These are phyloP conservation scores for Ophiosphaerella narmari DNA, from an alignment of 2,329 filamentous ascomycete genomes.

Conservation along the genomic window DNA sequence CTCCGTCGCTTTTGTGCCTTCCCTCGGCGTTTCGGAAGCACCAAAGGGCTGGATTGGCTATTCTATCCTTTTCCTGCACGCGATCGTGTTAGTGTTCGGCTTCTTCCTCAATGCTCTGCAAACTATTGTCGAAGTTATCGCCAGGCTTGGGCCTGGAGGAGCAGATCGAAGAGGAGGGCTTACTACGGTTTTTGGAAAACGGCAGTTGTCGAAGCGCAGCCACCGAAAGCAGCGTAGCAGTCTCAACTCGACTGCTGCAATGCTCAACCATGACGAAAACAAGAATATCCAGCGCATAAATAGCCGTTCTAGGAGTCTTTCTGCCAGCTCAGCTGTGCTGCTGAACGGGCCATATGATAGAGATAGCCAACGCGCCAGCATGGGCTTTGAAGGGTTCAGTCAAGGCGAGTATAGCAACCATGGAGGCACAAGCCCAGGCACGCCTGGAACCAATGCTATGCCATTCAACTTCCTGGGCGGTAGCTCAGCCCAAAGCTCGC, in stretches of 20 bases:
- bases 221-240: slow-evolving; percentile 73
- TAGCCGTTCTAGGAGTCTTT: slow-evolving; percentile 62
- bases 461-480: slow-evolving; percentile 71
- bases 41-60: slow-evolving; percentile 96
- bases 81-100: slow-evolving; percentile 80
- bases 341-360: slow-evolving; percentile 55
- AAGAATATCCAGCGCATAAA: slow-evolving; percentile 63
- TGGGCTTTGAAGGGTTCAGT: slow-evolving; percentile 59
- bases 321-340: slow-evolving; percentile 65
- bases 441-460: slow-evolving; percentile 73
- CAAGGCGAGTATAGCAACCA: slow-evolving; percentile 52
- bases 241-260: slow-evolving; percentile 79
- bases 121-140: slow-evolving; percentile 85
- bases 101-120: slow-evolving; percentile 93
- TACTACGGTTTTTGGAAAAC: slow-evolving; percentile 84
- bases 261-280: slow-evolving; percentile 72
- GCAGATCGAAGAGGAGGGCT: slow-evolving; percentile 79
- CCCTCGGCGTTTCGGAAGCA: slow-evolving; percentile 75
- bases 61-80: slow-evolving; percentile 84
- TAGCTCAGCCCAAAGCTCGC: slow-evolving; percentile 49
- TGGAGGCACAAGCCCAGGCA: slow-evolving; percentile 67
- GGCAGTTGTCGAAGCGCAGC: slow-evolving; percentile 78
- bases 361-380: slow-evolving; percentile 53
- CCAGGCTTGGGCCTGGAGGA: slow-evolving; percentile 80
- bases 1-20: slow-evolving; percentile 74